Evolutionary conservation across 768 basidiomycete species (phyloP).

Genomic region (Russula olivacea): DNA sequence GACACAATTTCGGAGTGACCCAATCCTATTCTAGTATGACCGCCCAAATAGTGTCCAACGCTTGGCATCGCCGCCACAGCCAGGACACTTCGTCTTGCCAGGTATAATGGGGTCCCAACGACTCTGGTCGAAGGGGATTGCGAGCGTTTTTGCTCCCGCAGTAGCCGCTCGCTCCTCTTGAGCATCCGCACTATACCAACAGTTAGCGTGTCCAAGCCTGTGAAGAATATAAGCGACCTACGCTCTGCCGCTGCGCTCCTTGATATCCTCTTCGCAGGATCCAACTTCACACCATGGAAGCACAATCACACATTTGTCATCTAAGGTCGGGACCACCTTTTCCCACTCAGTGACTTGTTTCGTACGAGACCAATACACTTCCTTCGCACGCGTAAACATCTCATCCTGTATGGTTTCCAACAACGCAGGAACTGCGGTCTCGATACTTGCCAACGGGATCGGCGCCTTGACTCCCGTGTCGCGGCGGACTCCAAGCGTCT

Average conservation of each 20-base stretch:
- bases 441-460: constrained; percentile 46
- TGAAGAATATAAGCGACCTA: constrained; percentile 38
- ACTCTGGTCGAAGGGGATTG: constrained; percentile 92
- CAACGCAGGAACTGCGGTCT: constrained; percentile 49
- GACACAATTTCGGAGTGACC: neutral
- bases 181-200: constrained; percentile 58
- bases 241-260: constrained; percentile 85
- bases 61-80: constrained; percentile 83
- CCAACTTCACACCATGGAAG: constrained; percentile 96
- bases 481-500: constrained; percentile 81
- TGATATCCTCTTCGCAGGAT: constrained; percentile 95
- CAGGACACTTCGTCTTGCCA: constrained; percentile 85
- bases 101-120: constrained; percentile 73
- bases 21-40: constrained; percentile 47
- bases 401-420: constrained; percentile 84
- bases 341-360: constrained; percentile 82
- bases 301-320: constrained; percentile 79
- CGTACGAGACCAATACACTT: constrained; percentile 62
- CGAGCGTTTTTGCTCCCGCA: constrained; percentile 94
- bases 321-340: constrained; percentile 85
- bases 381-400: constrained; percentile 78
- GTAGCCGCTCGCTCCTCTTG: constrained; percentile 94
- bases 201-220: constrained; percentile 1
- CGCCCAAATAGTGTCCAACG: constrained; percentile 97
- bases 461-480: constrained; percentile 60